These are phyloP conservation scores for Strobilomyces echinocephalus DNA, from an alignment of 768 basidiomycete genomes.

Conservation along the genomic window DNA sequence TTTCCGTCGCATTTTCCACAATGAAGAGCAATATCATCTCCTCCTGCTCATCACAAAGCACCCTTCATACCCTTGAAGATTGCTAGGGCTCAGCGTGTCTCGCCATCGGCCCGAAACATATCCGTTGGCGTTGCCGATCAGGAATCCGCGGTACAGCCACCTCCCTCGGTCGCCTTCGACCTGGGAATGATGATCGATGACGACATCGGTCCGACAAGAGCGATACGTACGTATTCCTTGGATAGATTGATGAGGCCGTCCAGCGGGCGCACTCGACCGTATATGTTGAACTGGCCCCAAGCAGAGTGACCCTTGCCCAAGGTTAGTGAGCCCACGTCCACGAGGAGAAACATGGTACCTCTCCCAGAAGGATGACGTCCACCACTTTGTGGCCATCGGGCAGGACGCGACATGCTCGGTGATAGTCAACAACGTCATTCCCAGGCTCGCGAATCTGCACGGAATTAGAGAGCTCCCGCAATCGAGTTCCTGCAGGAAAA, in stretches of 20 bases:
- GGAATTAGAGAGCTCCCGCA: slow-evolving; percentile 46
- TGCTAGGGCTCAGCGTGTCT: slow-evolving; percentile 66
- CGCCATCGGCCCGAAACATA: slow-evolving; percentile 83
- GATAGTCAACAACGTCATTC: slow-evolving; percentile 28
- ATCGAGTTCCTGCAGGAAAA: slow-evolving; percentile 49
- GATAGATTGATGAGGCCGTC: slow-evolving; percentile 77
- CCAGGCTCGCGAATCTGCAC: slow-evolving; percentile 46
- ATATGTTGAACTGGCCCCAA: slow-evolving; percentile 82
- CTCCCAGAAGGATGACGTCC: slow-evolving; percentile 71
- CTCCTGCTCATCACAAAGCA: slow-evolving; percentile 75
- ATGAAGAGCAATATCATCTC: slow-evolving; percentile 29
- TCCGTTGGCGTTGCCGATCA: slow-evolving; percentile 65
- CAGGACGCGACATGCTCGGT: slow-evolving; percentile 23
- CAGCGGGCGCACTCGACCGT: slow-evolving; percentile 73
- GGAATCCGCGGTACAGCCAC: slow-evolving; percentile 84
- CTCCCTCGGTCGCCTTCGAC: slow-evolving; percentile 68
- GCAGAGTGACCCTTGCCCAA: slow-evolving; percentile 75
- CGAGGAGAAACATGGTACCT: slow-evolving; percentile 39
- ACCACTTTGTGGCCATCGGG: slow-evolving; percentile 26
- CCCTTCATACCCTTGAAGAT: slow-evolving; percentile 76
- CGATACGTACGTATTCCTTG: slow-evolving; percentile 73
- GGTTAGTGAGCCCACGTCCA: slow-evolving; percentile 4
- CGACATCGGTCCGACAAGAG: background rate
- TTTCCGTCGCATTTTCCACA: background rate
- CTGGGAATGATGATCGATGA: slow-evolving; percentile 31